phyloP scores from a whole-genome alignment of 2,329 filamentous ascomycete species.

The Ophiocordyceps australis region DNA sequence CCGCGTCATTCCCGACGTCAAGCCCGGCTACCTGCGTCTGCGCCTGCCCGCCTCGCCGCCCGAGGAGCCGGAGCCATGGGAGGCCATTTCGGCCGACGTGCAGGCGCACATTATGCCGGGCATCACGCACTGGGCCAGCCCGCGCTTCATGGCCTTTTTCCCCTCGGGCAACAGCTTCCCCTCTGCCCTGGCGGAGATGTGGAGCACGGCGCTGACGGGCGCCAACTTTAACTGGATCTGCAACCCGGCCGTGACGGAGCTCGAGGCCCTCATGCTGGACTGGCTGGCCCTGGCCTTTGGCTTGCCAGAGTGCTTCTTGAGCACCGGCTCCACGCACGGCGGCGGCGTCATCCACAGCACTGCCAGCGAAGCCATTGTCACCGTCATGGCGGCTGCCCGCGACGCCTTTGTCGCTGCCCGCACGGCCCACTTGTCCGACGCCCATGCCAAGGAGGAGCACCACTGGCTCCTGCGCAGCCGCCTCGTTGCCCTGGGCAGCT shows the following conservation, averaged over 20 bases:
- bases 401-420: constrained; percentile 56
- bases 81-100: constrained; percentile 65
- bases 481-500: constrained; percentile 64
- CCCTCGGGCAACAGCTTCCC: constrained; percentile 69
- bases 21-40: constrained; percentile 71
- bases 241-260: constrained; percentile 76
- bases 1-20: constrained; percentile 57
- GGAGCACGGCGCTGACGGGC: constrained; percentile 72
- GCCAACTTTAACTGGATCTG: constrained; percentile 97
- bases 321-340: constrained; percentile 48
- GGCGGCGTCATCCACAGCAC: constrained; percentile 92
- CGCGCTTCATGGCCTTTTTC: constrained; percentile 94
- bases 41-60: constrained; percentile 54
- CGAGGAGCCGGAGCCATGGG: constrained; percentile 53
- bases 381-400: constrained; percentile 70
- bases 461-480: constrained; percentile 32
- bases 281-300: constrained; percentile 68
- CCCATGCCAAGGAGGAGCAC: constrained; percentile 51
- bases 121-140: constrained; percentile 86
- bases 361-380: constrained; percentile 74
- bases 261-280: constrained; percentile 85
- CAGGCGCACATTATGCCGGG: constrained; percentile 78
- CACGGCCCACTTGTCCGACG: constrained; percentile 27
- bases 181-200: constrained; percentile 80
- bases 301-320: constrained; percentile 57